Evolutionary conservation across 2,329 filamentous ascomycete genomes (phyloP).

Genomic region (Fusarium nelsonii): DNA sequence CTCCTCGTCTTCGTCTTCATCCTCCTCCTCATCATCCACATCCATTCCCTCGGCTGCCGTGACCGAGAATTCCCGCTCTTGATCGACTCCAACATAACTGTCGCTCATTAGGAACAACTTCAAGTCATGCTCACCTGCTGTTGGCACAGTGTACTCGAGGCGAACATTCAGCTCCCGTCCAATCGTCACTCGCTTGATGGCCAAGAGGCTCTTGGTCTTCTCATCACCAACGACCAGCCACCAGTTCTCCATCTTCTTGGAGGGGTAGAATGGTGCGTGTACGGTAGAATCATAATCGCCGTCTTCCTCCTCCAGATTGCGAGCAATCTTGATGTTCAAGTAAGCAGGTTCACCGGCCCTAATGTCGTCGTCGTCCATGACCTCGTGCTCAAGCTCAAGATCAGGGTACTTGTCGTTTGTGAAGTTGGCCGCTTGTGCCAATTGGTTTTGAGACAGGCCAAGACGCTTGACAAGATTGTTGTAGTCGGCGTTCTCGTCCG

Average conservation of each 20-base stretch:
- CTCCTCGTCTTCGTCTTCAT: constrained; percentile 66
- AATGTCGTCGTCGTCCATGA: constrained; percentile 84
- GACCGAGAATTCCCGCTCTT: constrained; percentile 90
- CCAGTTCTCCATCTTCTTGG: constrained; percentile 96
- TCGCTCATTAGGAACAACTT: constrained; percentile 97
- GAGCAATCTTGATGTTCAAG: constrained; percentile 85
- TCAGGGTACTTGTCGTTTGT: constrained; percentile 98
- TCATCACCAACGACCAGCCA: constrained; percentile 98
- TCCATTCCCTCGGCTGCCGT: constrained; percentile 93
- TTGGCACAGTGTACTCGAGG: constrained; percentile 89
- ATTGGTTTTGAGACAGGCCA: constrained; percentile 81
- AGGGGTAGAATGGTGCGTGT: constrained; percentile 94
- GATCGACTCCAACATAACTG: constrained; percentile 96
- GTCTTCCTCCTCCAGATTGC: constrained; percentile 77
- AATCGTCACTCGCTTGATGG: constrained; percentile 95
- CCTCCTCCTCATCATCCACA: constrained; percentile 88
- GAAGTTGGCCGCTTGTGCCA: constrained; percentile 91
- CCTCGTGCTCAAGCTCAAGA: constrained; percentile 88
- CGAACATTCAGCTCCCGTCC: constrained; percentile 80
- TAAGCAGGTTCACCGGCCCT: constrained; percentile 84
- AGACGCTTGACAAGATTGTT: constrained; percentile 80
- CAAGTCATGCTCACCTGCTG: constrained; percentile 84
- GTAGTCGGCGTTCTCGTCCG: constrained; percentile 89
- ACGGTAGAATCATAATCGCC: constrained; percentile 82
- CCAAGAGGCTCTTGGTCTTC: constrained; percentile 85